phyloP scores from a whole-genome alignment of 2,329 filamentous ascomycete genomes.

The Aspergillus novoparasiticus region DNA sequence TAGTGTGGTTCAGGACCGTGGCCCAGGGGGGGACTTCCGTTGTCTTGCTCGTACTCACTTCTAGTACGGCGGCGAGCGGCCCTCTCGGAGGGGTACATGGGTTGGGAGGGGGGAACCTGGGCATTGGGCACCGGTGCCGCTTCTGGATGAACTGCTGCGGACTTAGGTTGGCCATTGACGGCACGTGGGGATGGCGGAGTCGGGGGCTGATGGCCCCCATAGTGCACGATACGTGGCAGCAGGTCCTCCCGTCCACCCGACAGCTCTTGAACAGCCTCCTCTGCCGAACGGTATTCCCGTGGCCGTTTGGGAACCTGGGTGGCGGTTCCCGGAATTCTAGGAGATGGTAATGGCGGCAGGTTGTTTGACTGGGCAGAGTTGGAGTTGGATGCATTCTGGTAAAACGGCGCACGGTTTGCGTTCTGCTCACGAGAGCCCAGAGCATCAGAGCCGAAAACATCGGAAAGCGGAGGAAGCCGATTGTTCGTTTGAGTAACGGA shows the following conservation, averaged over 20 bases:
- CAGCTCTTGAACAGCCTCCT: slow-evolving; percentile 89
- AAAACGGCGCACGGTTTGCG: slow-evolving; percentile 36
- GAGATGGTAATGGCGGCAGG: slow-evolving; percentile 73
- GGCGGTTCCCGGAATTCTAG: slow-evolving; percentile 63
- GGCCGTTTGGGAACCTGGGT: slow-evolving; percentile 62
- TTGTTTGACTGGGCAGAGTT: slow-evolving; percentile 66
- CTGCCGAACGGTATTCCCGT: slow-evolving; percentile 90
- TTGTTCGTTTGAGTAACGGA: slow-evolving; percentile 88
- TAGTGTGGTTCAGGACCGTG: slow-evolving; percentile 62
- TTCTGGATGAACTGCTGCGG: slow-evolving; percentile 33
- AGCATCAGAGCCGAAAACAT: slow-evolving; percentile 83
- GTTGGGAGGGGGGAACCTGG: slow-evolving; percentile 56
- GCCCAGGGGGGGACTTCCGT: slow-evolving; percentile 80
- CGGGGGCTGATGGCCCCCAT: slow-evolving; percentile 89
- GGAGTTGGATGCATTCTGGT: slow-evolving; percentile 62
- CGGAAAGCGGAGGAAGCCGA: slow-evolving; percentile 87
- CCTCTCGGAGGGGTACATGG: slow-evolving; percentile 29
- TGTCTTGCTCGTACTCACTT: slow-evolving; percentile 88
- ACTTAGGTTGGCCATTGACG: slow-evolving; percentile 32
- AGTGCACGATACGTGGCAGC: slow-evolving; percentile 91
- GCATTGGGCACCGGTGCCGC: slow-evolving; percentile 68
- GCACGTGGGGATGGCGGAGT: slow-evolving; percentile 75
- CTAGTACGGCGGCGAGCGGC: slow-evolving; percentile 70
- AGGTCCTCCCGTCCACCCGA: slow-evolving; percentile 91
- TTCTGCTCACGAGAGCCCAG: slow-evolving; percentile 53